These are phyloP conservation scores for Shiraia sp. DNA, from an alignment of 2,329 filamentous ascomycete species.

Conservation along the genomic window DNA sequence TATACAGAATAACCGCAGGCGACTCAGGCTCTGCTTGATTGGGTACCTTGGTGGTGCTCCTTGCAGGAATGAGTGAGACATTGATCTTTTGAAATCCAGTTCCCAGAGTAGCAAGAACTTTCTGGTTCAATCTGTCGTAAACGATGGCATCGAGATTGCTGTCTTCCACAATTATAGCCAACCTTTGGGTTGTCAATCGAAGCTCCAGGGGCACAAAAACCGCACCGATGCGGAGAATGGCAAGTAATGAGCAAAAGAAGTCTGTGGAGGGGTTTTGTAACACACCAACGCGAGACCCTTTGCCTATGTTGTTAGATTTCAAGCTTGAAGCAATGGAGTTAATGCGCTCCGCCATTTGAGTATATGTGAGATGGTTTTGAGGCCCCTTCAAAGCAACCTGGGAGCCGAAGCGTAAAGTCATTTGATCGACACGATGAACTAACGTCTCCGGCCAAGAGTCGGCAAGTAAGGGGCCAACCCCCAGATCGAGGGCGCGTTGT, in stretches of 20 bases:
- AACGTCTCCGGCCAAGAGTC: too few species aligned
- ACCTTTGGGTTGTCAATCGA: slow-evolving; percentile 30
- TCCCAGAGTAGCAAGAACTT: slow-evolving; percentile 16
- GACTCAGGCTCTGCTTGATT: not conserved
- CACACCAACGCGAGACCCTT: slow-evolving; percentile 41
- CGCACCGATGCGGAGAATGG: slow-evolving; percentile 46
- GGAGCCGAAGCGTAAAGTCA: too few species aligned
- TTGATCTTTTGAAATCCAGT: not conserved
- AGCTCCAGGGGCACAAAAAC: slow-evolving; percentile 47
- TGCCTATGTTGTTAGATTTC: not conserved
- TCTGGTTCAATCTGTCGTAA: too few species aligned
- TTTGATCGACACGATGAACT: too few species aligned
- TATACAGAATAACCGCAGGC: slow-evolving; percentile 63
- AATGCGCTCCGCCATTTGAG: not conserved
- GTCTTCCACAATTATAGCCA: slow-evolving; percentile 34
- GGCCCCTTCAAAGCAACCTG: too few species aligned
- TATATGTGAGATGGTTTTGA: too few species aligned
- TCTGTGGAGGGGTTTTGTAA: slow-evolving; percentile 45
- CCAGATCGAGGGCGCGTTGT: too few species aligned
- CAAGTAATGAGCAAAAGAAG: slow-evolving; percentile 47
- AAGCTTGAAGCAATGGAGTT: slow-evolving; percentile 6
- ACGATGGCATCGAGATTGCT: slow-evolving; percentile 34
- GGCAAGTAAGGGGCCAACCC: too few species aligned
- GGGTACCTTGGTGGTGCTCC: not conserved
- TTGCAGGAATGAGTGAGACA: not conserved